Evolutionary conservation across 306 rosid species (phyloP).

Genomic region (Argentina anserina): DNA sequence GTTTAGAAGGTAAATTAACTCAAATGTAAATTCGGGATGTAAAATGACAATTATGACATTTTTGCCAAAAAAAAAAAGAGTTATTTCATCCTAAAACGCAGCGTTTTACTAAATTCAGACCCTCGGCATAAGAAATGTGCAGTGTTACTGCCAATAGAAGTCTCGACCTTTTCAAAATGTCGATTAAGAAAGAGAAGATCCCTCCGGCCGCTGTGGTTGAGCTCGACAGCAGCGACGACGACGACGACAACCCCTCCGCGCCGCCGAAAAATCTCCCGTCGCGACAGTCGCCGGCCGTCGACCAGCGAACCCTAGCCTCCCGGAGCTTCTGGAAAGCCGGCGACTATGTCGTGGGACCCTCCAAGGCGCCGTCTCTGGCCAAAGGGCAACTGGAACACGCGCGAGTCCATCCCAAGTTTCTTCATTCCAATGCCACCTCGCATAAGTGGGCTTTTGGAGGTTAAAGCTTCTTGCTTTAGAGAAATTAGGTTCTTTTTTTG

Average conservation of each 20-base stretch:
- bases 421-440: conserved; percentile 95
- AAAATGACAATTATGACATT: too few relatives aligned
- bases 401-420: conserved; percentile 95
- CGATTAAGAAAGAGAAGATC: conserved; percentile 26
- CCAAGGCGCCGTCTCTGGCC: conserved; percentile 24
- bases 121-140: too few relatives aligned
- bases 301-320: conserved; percentile 12
- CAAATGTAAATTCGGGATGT: too few relatives aligned
- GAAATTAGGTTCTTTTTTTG: neutral
- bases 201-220: conserved; percentile 13
- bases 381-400: conserved; percentile 73
- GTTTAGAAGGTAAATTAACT: too few relatives aligned
- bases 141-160: too few relatives aligned
- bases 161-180: neutral
- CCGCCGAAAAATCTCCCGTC: conserved; percentile 10
- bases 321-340: conserved; percentile 95
- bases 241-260: conserved; percentile 13
- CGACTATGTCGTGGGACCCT: conserved; percentile 42
- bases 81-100: too few relatives aligned
- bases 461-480: neutral
- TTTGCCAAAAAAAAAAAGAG: too few relatives aligned
- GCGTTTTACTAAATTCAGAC: too few relatives aligned
- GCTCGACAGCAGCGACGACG: conserved; percentile 39
- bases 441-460: conserved; percentile 99
- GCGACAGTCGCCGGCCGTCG: neutral